Conservation (phyloP, 306 rosid genomes). For the Clitoria ternatea region DNA sequence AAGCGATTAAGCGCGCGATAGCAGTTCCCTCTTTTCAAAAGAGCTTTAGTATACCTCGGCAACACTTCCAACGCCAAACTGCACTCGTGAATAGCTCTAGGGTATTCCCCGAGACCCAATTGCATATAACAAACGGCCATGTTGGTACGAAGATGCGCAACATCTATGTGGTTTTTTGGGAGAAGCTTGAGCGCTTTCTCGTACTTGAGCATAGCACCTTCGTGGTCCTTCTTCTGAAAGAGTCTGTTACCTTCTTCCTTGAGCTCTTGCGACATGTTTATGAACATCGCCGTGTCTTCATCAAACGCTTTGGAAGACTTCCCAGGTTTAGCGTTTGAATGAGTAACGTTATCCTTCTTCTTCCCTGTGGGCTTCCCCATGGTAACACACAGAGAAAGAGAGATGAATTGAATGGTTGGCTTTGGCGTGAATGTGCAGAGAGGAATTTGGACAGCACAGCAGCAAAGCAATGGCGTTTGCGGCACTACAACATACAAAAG, state of each 20-base stretch:
- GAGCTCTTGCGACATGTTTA: background rate
- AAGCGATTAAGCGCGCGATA: slow-evolving; percentile 5
- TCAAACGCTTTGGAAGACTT: background rate
- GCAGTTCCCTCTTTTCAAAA: background rate
- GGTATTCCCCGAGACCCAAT: slow-evolving; percentile 1
- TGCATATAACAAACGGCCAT: slow-evolving; percentile 7
- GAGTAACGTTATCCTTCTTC: background rate
- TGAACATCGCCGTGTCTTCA: slow-evolving; percentile 3
- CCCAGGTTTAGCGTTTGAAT: background rate
- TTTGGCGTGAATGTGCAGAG: background rate
- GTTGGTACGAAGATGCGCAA: background rate
- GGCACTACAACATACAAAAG: background rate
- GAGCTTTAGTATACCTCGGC: background rate
- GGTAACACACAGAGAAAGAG: background rate
- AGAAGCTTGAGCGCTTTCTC: slow-evolving; percentile 2
- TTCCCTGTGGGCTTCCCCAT: slow-evolving; percentile 14
- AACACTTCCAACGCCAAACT: background rate
- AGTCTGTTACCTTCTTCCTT: slow-evolving; percentile 3
- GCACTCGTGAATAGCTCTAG: slow-evolving; percentile 1
- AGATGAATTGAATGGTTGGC: background rate
- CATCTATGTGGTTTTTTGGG: background rate
- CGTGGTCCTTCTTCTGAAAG: slow-evolving; percentile 1
- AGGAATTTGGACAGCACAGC: background rate
- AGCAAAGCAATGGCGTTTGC: background rate
- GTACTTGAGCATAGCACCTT: slow-evolving; percentile 11